phyloP scores from a whole-genome alignment of 2,329 filamentous ascomycete species.

The Aspergillaceae sp. region DNA sequence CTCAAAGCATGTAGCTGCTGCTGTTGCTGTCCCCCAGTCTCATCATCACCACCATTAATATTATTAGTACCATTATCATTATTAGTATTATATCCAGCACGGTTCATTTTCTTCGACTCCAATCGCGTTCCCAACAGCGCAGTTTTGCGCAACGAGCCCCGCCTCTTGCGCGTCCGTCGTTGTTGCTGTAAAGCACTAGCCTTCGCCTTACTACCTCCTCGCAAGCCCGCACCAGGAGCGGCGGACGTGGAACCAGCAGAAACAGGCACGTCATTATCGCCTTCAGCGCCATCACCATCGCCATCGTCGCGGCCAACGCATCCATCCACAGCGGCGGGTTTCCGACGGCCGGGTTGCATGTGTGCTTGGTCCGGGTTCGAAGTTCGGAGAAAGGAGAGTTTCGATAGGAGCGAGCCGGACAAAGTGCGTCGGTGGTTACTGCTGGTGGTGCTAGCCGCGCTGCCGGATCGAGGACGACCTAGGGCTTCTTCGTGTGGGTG shows the following conservation, averaged over 20 bases:
- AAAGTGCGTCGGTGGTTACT: slow-evolving; percentile 45
- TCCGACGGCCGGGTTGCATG: no score
- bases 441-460: slow-evolving; percentile 15
- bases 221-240: slow-evolving; percentile 15
- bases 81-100: no score
- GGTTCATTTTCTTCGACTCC: slow-evolving; percentile 26
- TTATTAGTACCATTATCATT: not conserved
- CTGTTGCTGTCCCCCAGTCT: not conserved
- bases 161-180: slow-evolving; percentile 57
- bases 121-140: slow-evolving; percentile 60
- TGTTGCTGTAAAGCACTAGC: slow-evolving; percentile 41
- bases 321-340: no score
- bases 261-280: slow-evolving; percentile 8
- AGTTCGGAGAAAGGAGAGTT: slow-evolving; percentile 58
- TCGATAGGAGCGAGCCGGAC: slow-evolving; percentile 59
- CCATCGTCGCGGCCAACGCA: slow-evolving; percentile 9
- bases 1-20: not conserved
- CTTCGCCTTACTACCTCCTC: slow-evolving; percentile 43
- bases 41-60: slow-evolving; percentile 1
- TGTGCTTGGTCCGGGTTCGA: slow-evolving; percentile 17
- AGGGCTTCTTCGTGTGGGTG: slow-evolving; percentile 14
- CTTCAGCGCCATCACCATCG: slow-evolving; percentile 16
- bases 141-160: slow-evolving; percentile 79
- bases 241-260: no score
- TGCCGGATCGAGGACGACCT: slow-evolving; percentile 24